Conservation (phyloP, 129 eudicot genomes). For the Artemisia tridentata region DNA sequence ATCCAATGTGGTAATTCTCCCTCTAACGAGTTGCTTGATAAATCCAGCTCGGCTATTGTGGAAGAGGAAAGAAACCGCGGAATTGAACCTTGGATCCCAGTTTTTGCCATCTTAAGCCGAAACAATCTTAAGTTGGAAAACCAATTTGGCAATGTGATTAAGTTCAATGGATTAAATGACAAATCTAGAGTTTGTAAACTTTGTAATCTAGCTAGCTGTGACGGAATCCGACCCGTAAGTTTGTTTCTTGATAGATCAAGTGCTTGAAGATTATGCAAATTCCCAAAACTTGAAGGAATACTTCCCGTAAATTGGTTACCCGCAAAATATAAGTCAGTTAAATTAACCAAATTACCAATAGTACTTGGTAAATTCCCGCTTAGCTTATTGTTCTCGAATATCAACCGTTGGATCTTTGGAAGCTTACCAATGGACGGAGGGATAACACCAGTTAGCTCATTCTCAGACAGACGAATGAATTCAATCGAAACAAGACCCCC, state of each 20-base stretch:
- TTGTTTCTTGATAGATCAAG: slow-evolving; percentile 68
- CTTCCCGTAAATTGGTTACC: slow-evolving; percentile 57
- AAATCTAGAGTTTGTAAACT: slow-evolving; percentile 50
- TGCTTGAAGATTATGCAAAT: slow-evolving; percentile 42
- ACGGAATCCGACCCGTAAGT: slow-evolving; percentile 50
- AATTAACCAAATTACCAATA: slow-evolving; percentile 49
- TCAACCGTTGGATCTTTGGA: slow-evolving; percentile 49
- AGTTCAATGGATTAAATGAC: slow-evolving; percentile 56
- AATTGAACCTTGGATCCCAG: slow-evolving; percentile 62
- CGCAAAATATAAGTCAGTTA: slow-evolving; percentile 54
- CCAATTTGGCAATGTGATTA: slow-evolving; percentile 51
- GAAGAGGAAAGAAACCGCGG: slow-evolving; percentile 54
- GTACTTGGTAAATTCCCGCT: slow-evolving; percentile 65
- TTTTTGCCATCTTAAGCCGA: slow-evolving; percentile 48
- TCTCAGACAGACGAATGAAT: slow-evolving; percentile 51
- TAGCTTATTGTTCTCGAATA: slow-evolving; percentile 64
- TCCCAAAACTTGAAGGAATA: slow-evolving; percentile 63
- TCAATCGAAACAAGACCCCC: slow-evolving; percentile 43
- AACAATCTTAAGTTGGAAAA: slow-evolving; percentile 43
- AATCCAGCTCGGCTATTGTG: slow-evolving; percentile 48
- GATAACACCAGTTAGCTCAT: slow-evolving; percentile 46
- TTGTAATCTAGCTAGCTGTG: slow-evolving; percentile 47
- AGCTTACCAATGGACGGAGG: slow-evolving; percentile 63
- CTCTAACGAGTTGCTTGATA: slow-evolving; percentile 57
- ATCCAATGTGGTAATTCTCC: slow-evolving; percentile 73